Evolutionary conservation across 495 filamentous ascomycete species (phyloP), one percentile per base, ranked within the genome.

Genomic region (Hyphodiscus hymeniophilus): DNA sequence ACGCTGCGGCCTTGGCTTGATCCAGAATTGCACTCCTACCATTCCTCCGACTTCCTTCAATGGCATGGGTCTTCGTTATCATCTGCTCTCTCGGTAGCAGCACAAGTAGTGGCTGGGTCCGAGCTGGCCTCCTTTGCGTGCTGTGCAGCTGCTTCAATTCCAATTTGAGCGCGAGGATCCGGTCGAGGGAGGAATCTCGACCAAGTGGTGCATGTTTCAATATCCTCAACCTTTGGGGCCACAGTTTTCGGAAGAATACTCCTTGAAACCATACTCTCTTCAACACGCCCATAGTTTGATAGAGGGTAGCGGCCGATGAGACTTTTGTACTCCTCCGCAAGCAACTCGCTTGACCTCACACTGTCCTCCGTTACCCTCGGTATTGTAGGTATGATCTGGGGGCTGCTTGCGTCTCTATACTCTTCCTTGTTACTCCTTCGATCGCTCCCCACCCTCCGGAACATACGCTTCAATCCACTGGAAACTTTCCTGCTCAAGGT

Each of bases 231-330:
- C 23, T 1, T 16, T 4, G 15, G 10, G 10, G 8, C 15, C 15
- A 40, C 16, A 40, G 18, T 12, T 17, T n/a, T n/a, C n/a, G n/a
- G n/a, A n/a, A n/a, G n/a, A n/a, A n/a, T n/a, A n/a, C n/a, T n/a
- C n/a, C n/a, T n/a, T n/a, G n/a, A n/a, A n/a, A n/a, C n/a, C 23
- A 28, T 30, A 3, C 7, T 12, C n/a, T 17, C 28, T 15, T 33
- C 20, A 35, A 15, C 28, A 7, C 20, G 28, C 20, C 32, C 32
- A 21, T 18, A 20, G 20, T 4, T 22, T 12, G 38, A 18, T 20
- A 18, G 8, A 11, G 50, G 50, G 22, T 52, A 38, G 1, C 10
- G 15, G 3, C 38, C 50, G 16, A 52, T 46, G 18, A 47, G n/a
- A 8, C 18, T 42, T 15, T 23, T 41, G 21, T 52, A 47, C 1